These are phyloP conservation scores for Sequoiadendron giganteum DNA, from an alignment of 75 land plant species.

Conservation along the genomic window DNA sequence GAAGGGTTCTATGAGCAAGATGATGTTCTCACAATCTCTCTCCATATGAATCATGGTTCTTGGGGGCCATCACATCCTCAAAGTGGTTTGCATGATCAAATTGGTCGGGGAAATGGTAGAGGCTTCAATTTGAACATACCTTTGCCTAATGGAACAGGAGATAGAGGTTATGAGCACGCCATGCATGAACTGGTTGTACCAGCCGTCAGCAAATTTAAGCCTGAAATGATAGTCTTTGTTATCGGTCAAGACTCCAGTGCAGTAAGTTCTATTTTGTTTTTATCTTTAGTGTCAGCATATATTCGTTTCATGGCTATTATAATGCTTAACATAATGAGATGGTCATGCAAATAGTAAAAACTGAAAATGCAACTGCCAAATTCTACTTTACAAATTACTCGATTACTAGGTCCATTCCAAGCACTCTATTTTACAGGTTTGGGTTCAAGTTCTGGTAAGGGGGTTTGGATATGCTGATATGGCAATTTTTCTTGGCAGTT, in stretches of 20 bases:
- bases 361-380: not conserved
- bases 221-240: constrained; percentile 68
- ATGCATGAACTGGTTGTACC: constrained; percentile 78
- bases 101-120: constrained; percentile 67
- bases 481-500: too few species aligned
- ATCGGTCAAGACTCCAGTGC: constrained; percentile 91
- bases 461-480: too few species aligned
- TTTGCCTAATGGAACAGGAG: constrained; percentile 86
- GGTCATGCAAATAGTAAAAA: not conserved
- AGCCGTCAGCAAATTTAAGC: constrained; percentile 63
- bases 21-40: constrained; percentile 80
- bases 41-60: constrained; percentile 94
- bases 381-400: not conserved
- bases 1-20: constrained; percentile 74
- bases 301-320: not conserved
- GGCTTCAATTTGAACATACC: constrained; percentile 89
- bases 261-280: constrained; percentile 32
- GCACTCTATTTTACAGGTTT: not conserved
- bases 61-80: constrained; percentile 95
- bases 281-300: not conserved
- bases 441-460: too few species aligned
- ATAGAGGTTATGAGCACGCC: constrained; percentile 72
- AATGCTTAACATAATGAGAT: not conserved
- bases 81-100: constrained; percentile 60
- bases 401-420: not conserved